Base-by-base conservation (phyloP, 2,329 filamentous ascomycete species). In the Juglanconis sp. region DNA sequence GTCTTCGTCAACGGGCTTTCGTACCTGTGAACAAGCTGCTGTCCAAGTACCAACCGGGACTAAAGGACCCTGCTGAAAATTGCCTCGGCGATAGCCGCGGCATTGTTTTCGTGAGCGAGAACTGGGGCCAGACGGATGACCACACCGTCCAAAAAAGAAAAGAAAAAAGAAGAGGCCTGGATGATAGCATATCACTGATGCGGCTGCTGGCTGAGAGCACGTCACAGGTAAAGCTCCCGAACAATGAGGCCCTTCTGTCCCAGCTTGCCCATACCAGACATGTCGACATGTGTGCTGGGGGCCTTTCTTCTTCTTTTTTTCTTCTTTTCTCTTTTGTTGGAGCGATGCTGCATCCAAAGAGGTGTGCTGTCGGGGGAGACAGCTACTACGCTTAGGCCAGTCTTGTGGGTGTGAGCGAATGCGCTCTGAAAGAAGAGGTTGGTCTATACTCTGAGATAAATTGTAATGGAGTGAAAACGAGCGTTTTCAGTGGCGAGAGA, bases 1-100 rank as follows among this genome's bases (percentile, higher is more conserved):
- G 76, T 84, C 40, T 78, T 84, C 60, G 68, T 85, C 30, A 79
- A 83, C 61, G 81, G 17, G 82, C 32, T 85, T 80, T 71, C 73
- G 81, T 8, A 73, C 17, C 17, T 24, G 17, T 75, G 8, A 75
- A 74, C 6, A 72, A 74, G 9, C 71, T 85, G 52, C 70, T 24
- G 17, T 24, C 72, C 40, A 71, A 72, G 32, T 72, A 70, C n/a
- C 77, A 77, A 0, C 71, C 79, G 15, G 74, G 77, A 0, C 68
- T 76, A 3, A 66, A 77, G 9, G 72, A 71, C n/a, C 17, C 65
- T 80, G 35, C 68, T 77, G 7, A 71, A 68, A 51, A 69, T 77
- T 65, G 79, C 71, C 17, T 24, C 15, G 72, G 67, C 4, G 68
- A 70, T 30, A 71, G 73, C 13, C 73, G 72, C 34, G 79, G 79